phyloP scores from a whole-genome alignment of 768 basidiomycete species.

The Trametes meyenii region DNA sequence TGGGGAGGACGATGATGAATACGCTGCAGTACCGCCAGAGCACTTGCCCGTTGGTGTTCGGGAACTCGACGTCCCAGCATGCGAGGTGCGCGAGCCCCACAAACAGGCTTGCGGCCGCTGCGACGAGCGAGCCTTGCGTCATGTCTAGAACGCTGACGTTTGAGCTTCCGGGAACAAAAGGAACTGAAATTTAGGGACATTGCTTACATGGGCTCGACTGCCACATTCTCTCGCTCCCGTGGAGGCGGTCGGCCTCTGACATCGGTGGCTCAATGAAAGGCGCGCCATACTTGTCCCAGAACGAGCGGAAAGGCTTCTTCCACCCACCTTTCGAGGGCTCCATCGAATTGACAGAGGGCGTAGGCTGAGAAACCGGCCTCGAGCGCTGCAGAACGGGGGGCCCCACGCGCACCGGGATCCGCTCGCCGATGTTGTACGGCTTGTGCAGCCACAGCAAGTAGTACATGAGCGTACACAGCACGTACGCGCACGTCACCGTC shows the following conservation, averaged over 20 bases:
- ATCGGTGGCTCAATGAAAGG: constrained; percentile 14
- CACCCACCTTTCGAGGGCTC: neutral
- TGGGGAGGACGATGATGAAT: constrained; percentile 12
- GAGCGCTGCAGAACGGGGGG: constrained; percentile 7
- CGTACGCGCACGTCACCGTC: constrained; percentile 22
- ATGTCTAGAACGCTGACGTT: constrained; percentile 7
- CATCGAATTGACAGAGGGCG: neutral
- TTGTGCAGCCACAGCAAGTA: constrained; percentile 21
- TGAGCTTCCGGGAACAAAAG: neutral
- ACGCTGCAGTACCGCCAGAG: constrained; percentile 23
- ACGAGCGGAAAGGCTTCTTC: neutral
- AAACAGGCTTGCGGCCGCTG: constrained; percentile 11
- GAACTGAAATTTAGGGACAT: neutral
- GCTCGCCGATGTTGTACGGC: constrained; percentile 23
- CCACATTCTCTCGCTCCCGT: constrained; percentile 16
- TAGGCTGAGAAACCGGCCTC: neutral
- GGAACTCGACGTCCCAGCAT: constrained; percentile 24
- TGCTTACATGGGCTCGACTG: constrained; percentile 23
- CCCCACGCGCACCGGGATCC: constrained; percentile 12
- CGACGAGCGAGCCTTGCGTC: constrained; percentile 22
- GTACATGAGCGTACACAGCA: constrained; percentile 22
- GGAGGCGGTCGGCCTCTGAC: constrained; percentile 13
- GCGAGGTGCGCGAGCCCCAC: constrained; percentile 23
- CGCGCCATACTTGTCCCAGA: constrained; percentile 5
- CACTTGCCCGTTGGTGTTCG: constrained; percentile 21